A percentile compares a stretch with the other conserved stretches of the same genome.
These are phyloP conservation scores for Phaffia australis DNA, from an alignment of 768 basidiomycete genomes.

Conservation along the genomic window DNA sequence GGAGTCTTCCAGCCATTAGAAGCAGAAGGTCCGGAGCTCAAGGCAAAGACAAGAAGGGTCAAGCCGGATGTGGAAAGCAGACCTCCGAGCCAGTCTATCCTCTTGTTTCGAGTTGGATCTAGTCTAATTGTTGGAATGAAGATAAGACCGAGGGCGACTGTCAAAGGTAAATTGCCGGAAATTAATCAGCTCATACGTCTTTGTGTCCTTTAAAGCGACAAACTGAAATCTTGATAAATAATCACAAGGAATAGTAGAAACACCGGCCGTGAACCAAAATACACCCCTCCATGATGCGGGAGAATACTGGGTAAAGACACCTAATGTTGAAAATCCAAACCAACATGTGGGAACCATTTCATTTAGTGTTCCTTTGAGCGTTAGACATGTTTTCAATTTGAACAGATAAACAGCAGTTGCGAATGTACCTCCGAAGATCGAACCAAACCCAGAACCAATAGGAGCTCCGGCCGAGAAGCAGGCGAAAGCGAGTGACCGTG, in stretches of 20 bases:
- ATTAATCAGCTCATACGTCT: too few relatives aligned
- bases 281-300: slow-evolving; percentile 51
- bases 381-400: slow-evolving; percentile 29
- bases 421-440: slow-evolving; percentile 58
- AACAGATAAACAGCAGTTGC: slow-evolving; percentile 45
- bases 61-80: slow-evolving; percentile 54
- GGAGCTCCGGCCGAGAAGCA: slow-evolving; percentile 78
- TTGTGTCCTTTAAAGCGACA: too few relatives aligned
- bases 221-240: too few relatives aligned
- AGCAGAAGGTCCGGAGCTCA: slow-evolving; percentile 57
- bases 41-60: slow-evolving; percentile 59
- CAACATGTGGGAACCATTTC: not conserved
- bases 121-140: slow-evolving; percentile 52
- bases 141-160: slow-evolving; percentile 46
- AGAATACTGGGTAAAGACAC: slow-evolving; percentile 32
- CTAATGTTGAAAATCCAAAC: slow-evolving; percentile 11
- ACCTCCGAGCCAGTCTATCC: slow-evolving; percentile 68
- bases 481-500: slow-evolving; percentile 64
- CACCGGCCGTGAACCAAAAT: slow-evolving; percentile 52
- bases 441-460: slow-evolving; percentile 62
- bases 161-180: too few relatives aligned
- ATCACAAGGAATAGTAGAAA: slow-evolving; percentile 45
- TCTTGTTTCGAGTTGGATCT: slow-evolving; percentile 20
- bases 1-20: slow-evolving; percentile 52
- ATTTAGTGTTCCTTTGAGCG: slow-evolving; percentile 4